A percentile compares a stretch with the other conserved stretches of the same genome.
Conservation (phyloP, 495 filamentous ascomycete genomes). For the Articulospora tetracladia region DNA sequence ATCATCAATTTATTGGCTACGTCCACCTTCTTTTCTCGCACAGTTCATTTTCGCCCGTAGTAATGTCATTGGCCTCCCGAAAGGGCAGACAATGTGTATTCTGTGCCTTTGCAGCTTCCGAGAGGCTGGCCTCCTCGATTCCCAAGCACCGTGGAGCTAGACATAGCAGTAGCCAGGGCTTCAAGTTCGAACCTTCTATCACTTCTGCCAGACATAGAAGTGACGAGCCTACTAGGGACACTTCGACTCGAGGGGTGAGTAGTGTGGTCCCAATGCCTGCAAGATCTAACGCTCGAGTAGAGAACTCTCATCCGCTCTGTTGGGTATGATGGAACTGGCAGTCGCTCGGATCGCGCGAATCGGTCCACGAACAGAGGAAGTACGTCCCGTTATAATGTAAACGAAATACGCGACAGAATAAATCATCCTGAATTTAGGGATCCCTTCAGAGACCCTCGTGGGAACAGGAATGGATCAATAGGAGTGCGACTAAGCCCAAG, state of each 20-base stretch:
- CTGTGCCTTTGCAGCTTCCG: constrained; percentile 15
- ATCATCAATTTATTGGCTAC: background rate
- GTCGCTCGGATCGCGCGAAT: too few relatives aligned
- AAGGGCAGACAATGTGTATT: constrained; percentile 19
- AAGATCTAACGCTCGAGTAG: too few relatives aligned
- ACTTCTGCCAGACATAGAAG: too few relatives aligned
- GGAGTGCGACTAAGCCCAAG: background rate
- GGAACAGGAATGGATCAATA: background rate
- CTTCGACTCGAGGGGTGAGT: too few relatives aligned
- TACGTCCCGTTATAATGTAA: background rate
- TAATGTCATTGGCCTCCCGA: constrained; percentile 15
- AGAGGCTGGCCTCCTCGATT: constrained; percentile 8
- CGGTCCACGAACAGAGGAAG: background rate
- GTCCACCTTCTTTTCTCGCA: background rate
- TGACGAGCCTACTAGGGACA: too few relatives aligned
- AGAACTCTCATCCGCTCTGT: too few relatives aligned
- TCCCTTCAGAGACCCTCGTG: background rate
- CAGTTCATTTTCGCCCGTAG: background rate
- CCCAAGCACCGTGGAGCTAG: background rate
- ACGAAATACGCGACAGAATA: background rate
- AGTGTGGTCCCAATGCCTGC: too few relatives aligned
- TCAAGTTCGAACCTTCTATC: too few relatives aligned
- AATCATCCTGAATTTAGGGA: too few relatives aligned
- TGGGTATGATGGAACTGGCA: too few relatives aligned
- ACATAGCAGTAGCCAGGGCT: background rate